These are phyloP conservation scores for Eucalyptus curtisii DNA, from an alignment of 345 rosid genomes.

Conservation along the genomic window DNA sequence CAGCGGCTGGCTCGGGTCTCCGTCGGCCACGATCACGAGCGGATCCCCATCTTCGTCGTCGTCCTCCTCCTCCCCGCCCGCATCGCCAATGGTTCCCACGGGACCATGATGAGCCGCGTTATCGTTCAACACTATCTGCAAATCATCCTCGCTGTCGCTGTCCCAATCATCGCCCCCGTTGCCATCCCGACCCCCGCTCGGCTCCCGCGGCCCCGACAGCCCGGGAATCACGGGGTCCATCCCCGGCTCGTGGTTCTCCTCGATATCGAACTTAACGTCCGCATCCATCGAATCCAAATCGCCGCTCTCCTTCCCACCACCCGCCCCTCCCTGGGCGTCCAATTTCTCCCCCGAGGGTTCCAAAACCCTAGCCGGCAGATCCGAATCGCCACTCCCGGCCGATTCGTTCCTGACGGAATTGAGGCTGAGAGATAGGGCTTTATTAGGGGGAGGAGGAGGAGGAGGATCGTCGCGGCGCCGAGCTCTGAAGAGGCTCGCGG, in stretches of 20 bases:
- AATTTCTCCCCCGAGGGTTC: neutral
- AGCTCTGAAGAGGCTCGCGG: neutral
- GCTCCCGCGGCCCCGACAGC: slow-evolving; percentile 9
- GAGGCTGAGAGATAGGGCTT: neutral
- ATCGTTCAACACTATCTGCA: slow-evolving; percentile 88
- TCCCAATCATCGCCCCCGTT: slow-evolving; percentile 63
- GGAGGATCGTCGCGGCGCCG: neutral
- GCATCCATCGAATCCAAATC: slow-evolving; percentile 12
- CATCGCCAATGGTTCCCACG: slow-evolving; percentile 34
- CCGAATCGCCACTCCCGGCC: slow-evolving; percentile 2
- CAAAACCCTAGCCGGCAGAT: slow-evolving; percentile 31
- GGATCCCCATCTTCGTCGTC: slow-evolving; percentile 75
- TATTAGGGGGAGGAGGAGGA: neutral
- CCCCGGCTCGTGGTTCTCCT: slow-evolving; percentile 40
- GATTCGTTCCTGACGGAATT: neutral
- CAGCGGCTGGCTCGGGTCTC: slow-evolving; percentile 36
- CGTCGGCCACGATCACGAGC: slow-evolving; percentile 67
- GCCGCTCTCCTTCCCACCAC: neutral
- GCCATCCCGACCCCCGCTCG: neutral
- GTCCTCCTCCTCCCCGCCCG: slow-evolving; percentile 23
- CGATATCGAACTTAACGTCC: slow-evolving; percentile 67
- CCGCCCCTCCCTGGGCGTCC: neutral
- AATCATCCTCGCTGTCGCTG: slow-evolving; percentile 96
- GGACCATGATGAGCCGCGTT: slow-evolving; percentile 33
- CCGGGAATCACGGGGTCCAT: slow-evolving; percentile 48